phyloP scores from a whole-genome alignment of 352 stramenopile species.

The Pythium periplocum region DNA sequence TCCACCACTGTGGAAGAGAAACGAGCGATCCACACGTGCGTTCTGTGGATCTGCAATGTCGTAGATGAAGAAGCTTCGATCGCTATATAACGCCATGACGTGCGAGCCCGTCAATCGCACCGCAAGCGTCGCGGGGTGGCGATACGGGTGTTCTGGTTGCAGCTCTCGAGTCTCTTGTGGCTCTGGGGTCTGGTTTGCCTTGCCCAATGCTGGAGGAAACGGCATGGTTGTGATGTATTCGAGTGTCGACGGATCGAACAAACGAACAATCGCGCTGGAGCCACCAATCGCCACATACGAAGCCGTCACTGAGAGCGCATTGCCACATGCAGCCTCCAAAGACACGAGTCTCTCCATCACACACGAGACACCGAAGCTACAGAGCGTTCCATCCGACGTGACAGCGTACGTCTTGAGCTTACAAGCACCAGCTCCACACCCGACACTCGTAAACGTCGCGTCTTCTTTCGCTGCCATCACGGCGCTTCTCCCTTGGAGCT shows the following conservation, averaged over 20 bases:
- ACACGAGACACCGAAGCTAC: constrained; percentile 65
- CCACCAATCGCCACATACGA: constrained; percentile 66
- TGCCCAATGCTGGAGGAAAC: constrained; percentile 66
- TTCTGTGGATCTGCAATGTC: constrained; percentile 45
- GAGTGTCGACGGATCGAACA: constrained; percentile 70
- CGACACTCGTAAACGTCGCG: constrained; percentile 65
- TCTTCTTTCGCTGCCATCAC: constrained; percentile 57
- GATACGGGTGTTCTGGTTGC: constrained; percentile 45
- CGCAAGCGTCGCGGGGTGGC: constrained; percentile 53
- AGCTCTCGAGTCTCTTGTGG: constrained; percentile 14
- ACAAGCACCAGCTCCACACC: constrained; percentile 42
- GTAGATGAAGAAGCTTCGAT: constrained; percentile 81
- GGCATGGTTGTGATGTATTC: constrained; percentile 72
- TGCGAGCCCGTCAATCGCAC: constrained; percentile 57
- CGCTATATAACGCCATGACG: constrained; percentile 66
- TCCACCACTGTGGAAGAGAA: constrained; percentile 73
- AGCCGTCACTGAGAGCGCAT: constrained; percentile 71
- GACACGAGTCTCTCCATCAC: constrained; percentile 78
- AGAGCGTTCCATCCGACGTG: constrained; percentile 67
- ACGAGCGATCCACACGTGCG: constrained; percentile 54
- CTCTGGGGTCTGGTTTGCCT: constrained; percentile 22
- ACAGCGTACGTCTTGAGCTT: constrained; percentile 71
- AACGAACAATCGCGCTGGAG: constrained; percentile 51
- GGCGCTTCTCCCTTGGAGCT: constrained; percentile 55
- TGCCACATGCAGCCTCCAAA: constrained; percentile 48